Evolutionary conservation across 371 early-diverging fungal genomes (phyloP).

Genomic region (Chytridiales sp.): DNA sequence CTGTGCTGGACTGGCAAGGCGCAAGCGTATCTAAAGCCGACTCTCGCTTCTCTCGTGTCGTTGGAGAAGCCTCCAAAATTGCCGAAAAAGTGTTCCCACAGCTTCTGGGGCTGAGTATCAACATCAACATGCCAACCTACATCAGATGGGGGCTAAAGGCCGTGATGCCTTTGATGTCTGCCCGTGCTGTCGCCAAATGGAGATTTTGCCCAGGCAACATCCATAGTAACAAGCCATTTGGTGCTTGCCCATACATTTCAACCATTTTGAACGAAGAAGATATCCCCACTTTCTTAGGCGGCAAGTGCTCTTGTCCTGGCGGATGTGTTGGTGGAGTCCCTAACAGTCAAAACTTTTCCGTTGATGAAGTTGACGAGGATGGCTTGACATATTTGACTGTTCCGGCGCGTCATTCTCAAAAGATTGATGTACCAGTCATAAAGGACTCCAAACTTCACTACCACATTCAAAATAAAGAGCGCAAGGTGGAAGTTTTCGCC

Average conservation of each 20-base stretch:
- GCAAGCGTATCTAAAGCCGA: not conserved
- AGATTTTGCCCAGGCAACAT: constrained; percentile 5
- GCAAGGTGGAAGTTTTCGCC: too few relatives aligned
- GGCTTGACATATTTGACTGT: too few relatives aligned
- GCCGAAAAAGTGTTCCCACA: constrained; percentile 13
- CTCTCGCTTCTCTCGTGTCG: not conserved
- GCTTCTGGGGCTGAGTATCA: not conserved
- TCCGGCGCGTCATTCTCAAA: too few relatives aligned
- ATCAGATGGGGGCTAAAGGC: not conserved
- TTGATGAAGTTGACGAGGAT: too few relatives aligned
- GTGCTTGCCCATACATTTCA: constrained; percentile 3
- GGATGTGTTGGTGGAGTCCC: constrained; percentile 13
- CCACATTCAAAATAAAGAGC: too few relatives aligned
- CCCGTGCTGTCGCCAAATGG: not conserved
- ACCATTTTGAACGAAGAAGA: not conserved
- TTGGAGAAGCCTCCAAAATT: constrained; percentile 8
- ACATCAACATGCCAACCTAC: not conserved
- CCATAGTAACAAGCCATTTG: not conserved
- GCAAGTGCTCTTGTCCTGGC: constrained; percentile 8
- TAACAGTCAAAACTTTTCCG: too few relatives aligned
- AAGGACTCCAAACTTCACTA: too few relatives aligned
- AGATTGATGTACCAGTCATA: too few relatives aligned
- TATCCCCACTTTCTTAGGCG: constrained; percentile 5
- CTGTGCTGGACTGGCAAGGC: not conserved
- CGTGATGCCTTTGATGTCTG: constrained; percentile 4